phyloP scores from a whole-genome alignment of 805 yeast species.

The Candida berthetii region DNA sequence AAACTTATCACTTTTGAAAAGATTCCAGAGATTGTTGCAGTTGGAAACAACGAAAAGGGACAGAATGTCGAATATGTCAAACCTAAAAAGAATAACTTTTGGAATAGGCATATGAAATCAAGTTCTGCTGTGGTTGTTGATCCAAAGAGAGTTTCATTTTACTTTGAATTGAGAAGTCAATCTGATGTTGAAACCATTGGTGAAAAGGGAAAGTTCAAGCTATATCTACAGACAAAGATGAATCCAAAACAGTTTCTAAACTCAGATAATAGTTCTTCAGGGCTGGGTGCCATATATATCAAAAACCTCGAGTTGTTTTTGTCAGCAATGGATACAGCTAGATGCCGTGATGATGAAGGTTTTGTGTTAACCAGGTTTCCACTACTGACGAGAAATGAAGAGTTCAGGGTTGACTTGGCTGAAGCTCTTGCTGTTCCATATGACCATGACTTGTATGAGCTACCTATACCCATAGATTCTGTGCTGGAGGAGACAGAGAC shows the following conservation, averaged over 20 bases:
- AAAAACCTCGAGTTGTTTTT: background rate
- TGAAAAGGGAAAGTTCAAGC: background rate
- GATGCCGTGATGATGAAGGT: background rate
- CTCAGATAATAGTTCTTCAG: background rate
- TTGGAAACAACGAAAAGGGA: background rate
- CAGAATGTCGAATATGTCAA: background rate
- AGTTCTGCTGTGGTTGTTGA: background rate
- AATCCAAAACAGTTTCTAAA: background rate
- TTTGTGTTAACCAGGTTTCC: background rate
- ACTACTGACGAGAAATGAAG: background rate
- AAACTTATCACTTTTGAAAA: no score
- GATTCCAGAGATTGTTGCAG: no score
- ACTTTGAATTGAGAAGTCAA: background rate
- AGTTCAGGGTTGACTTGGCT: background rate
- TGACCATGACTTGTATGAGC: background rate
- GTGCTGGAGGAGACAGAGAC: background rate
- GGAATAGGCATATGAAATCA: background rate
- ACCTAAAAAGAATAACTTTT: background rate
- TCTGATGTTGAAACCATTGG: background rate
- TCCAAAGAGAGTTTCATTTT: background rate
- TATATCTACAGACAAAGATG: background rate
- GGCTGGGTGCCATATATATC: background rate
- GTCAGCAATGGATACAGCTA: background rate
- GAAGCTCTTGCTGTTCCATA: background rate
- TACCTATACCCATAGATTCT: background rate